These are phyloP conservation scores for Ploettnerulaceae sp. DNA, from an alignment of 2,329 filamentous ascomycete species.

Conservation along the genomic window DNA sequence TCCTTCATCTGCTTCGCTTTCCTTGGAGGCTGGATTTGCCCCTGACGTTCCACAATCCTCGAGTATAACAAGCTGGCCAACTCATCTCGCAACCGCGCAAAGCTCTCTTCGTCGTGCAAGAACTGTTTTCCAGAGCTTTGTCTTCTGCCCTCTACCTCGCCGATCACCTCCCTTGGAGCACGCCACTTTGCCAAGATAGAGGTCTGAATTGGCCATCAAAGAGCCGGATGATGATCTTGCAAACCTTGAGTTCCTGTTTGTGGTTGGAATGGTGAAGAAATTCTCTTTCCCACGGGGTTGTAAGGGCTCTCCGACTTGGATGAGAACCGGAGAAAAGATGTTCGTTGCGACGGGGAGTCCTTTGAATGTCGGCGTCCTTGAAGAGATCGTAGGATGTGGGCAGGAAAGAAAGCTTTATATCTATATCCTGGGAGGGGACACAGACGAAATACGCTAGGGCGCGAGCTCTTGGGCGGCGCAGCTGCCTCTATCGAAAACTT, in stretches of 20 bases:
- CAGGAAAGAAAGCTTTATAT: slow-evolving; percentile 33
- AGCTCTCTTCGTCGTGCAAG: slow-evolving; percentile 16
- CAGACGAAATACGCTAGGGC: slow-evolving; percentile 34
- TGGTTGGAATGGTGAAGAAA: slow-evolving; percentile 20
- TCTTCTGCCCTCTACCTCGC: neutral
- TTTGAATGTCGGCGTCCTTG: slow-evolving; percentile 32
- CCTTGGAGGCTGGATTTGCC: slow-evolving; percentile 9
- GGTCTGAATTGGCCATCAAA: slow-evolving; percentile 15
- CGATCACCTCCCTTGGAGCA: slow-evolving; percentile 8
- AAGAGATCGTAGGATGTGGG: slow-evolving; percentile 37
- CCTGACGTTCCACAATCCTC: slow-evolving; percentile 22
- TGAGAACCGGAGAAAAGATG: slow-evolving; percentile 33
- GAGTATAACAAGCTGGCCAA: slow-evolving; percentile 19
- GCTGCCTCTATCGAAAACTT: slow-evolving; percentile 37
- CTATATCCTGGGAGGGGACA: slow-evolving; percentile 30
- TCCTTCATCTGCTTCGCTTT: slow-evolving; percentile 11
- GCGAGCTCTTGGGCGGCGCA: slow-evolving; percentile 39
- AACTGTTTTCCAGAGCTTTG: slow-evolving; percentile 10
- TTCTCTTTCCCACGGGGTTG: slow-evolving; percentile 31
- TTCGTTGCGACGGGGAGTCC: slow-evolving; percentile 33
- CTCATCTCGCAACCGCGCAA: slow-evolving; percentile 16
- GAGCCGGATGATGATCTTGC: slow-evolving; percentile 11
- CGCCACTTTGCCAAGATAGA: slow-evolving; percentile 16
- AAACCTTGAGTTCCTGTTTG: slow-evolving; percentile 9
- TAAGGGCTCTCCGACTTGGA: slow-evolving; percentile 25